Evolutionary conservation across 169 alveolate species (phyloP).

Genomic region (Eimeria acervulina): DNA sequence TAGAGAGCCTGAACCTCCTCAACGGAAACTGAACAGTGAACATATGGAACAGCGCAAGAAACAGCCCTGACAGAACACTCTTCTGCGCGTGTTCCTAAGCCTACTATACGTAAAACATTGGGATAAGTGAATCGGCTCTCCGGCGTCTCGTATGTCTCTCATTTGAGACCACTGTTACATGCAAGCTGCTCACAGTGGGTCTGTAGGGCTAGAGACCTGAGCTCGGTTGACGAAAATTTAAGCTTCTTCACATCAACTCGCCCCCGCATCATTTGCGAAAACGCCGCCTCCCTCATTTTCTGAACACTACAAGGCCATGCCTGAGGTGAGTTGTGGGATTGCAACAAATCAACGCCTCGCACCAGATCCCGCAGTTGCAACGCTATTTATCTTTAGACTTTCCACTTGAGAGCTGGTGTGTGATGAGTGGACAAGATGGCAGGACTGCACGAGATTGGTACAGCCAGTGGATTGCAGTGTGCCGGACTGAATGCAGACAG

Average conservation of each 20-base stretch:
- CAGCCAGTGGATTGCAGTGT: neutral
- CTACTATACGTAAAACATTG: neutral
- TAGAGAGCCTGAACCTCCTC: constrained; percentile 81
- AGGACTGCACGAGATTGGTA: neutral
- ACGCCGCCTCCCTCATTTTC: constrained; percentile 23
- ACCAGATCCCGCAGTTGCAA: neutral
- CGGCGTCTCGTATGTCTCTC: neutral
- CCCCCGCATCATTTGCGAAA: constrained; percentile 50
- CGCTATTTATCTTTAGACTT: neutral
- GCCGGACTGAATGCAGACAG: neutral
- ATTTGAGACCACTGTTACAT: neutral
- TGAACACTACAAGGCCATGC: neutral
- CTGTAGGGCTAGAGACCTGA: constrained; percentile 70
- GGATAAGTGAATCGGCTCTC: too few relatives aligned
- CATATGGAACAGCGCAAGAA: neutral
- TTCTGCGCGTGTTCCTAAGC: neutral
- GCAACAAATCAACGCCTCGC: neutral
- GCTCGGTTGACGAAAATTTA: constrained; percentile 75
- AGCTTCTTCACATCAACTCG: constrained; percentile 79
- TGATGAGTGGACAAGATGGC: neutral
- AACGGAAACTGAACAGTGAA: constrained; percentile 43
- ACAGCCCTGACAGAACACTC: neutral
- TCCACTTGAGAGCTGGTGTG: neutral
- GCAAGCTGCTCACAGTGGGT: constrained; percentile 74
- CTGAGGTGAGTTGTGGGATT: neutral